Evolutionary conservation across 1,284 basidiomycete genomes (phyloP).

Genomic region (Earliella scabrosa): DNA sequence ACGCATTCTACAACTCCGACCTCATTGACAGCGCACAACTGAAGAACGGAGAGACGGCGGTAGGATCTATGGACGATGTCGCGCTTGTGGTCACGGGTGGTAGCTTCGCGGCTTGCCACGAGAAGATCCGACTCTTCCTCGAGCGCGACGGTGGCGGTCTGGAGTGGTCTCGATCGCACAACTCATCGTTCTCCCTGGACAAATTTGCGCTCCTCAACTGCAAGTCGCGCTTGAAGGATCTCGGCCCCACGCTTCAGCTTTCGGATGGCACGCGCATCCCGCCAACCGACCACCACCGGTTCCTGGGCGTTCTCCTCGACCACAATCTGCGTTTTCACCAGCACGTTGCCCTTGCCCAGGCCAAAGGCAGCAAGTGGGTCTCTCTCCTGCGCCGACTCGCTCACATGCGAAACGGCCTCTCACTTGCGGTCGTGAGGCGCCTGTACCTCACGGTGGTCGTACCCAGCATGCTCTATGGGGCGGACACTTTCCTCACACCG

Average conservation of each 20-base stretch:
- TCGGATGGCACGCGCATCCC: neutral
- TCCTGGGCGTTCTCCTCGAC: conserved; percentile 42
- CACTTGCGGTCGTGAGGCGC: neutral
- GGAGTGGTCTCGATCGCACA: neutral
- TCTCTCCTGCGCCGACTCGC: conserved; percentile 27
- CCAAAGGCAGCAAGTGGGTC: conserved; percentile 34
- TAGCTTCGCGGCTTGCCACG: conserved; percentile 20
- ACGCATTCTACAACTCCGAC: conserved; percentile 38
- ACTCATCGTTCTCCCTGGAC: neutral
- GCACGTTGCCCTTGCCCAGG: conserved; percentile 34
- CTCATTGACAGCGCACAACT: conserved; percentile 26
- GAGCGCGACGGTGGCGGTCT: neutral
- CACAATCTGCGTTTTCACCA: conserved; percentile 36
- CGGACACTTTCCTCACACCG: conserved; percentile 39
- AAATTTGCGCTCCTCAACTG: neutral
- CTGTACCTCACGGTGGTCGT: conserved; percentile 35
- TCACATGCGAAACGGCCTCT: neutral
- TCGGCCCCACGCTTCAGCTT: neutral
- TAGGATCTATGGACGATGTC: conserved; percentile 37
- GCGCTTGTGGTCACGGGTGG: conserved; percentile 16
- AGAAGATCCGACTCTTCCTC: conserved; percentile 10
- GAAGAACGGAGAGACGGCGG: conserved; percentile 18
- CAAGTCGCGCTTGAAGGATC: no score
- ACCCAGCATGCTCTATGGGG: conserved; percentile 40
- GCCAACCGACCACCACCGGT: conserved; percentile 24